phyloP scores from a whole-genome alignment of 139 green algal species.

The Volvox reticuliferus region DNA sequence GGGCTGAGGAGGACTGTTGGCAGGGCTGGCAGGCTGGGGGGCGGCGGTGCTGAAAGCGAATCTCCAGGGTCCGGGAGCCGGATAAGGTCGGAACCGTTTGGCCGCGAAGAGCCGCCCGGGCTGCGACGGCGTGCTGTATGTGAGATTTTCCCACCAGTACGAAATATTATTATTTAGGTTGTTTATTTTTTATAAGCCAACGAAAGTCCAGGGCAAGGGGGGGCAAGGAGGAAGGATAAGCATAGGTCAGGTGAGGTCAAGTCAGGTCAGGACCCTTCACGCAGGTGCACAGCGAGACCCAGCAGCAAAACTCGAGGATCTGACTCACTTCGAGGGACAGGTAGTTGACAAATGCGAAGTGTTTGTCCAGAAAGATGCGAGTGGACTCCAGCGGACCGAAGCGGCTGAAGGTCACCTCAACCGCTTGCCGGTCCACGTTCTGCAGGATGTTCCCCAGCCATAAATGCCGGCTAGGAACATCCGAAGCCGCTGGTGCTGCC shows the following conservation, averaged over 20 bases:
- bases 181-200: too few relatives aligned
- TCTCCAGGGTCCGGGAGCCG: slow-evolving; percentile 74
- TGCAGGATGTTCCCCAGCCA: slow-evolving; percentile 87
- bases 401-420: slow-evolving; percentile 12
- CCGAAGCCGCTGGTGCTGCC: background rate
- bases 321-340: background rate
- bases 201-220: too few relatives aligned
- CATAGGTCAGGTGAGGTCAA: too few relatives aligned
- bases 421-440: slow-evolving; percentile 45
- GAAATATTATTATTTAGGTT: too few relatives aligned
- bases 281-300: too few relatives aligned
- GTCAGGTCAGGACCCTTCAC: too few relatives aligned
- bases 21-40: background rate
- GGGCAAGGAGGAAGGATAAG: too few relatives aligned
- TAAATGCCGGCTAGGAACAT: slow-evolving; percentile 70
- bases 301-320: too few relatives aligned
- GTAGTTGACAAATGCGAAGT: slow-evolving; percentile 89
- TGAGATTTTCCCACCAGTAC: background rate
- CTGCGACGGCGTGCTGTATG: slow-evolving; percentile 50
- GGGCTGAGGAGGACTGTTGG: background rate
- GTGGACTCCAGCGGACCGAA: slow-evolving; percentile 83
- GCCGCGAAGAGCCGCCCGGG: slow-evolving; percentile 74
- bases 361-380: slow-evolving; percentile 83
- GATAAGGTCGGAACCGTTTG: slow-evolving; percentile 70
- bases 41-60: slow-evolving; percentile 78